A percentile compares a stretch with the other conserved stretches of the same genome.
phyloP scores from a whole-genome alignment of 495 filamentous ascomycete genomes.

The Lasiosphaeriaceae sp. region DNA sequence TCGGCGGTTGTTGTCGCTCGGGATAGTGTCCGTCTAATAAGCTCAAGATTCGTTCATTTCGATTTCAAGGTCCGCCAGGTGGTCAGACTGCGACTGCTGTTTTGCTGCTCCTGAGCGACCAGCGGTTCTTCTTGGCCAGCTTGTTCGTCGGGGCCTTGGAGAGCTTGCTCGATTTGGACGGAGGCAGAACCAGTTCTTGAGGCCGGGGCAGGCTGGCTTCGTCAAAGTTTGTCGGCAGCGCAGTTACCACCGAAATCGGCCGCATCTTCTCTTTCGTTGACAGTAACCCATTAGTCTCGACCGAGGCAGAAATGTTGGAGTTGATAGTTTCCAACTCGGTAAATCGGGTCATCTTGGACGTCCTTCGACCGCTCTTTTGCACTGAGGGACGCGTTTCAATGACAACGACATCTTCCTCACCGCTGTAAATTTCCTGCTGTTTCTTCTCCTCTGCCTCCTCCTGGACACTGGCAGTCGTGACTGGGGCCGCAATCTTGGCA shows the following conservation, averaged over 20 bases:
- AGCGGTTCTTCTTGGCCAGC: slow-evolving; percentile 22
- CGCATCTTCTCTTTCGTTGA: slow-evolving; percentile 9
- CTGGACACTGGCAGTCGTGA: neutral
- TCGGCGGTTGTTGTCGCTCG: too few species aligned
- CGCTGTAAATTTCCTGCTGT: neutral
- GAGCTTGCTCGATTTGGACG: slow-evolving; percentile 21
- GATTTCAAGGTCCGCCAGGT: neutral
- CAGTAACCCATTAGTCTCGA: neutral
- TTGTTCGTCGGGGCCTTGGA: slow-evolving; percentile 18
- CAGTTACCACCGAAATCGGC: neutral
- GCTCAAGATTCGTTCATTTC: too few species aligned
- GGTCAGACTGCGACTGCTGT: slow-evolving; percentile 20
- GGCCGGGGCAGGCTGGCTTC: slow-evolving; percentile 12
- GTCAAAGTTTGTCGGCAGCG: slow-evolving; percentile 20
- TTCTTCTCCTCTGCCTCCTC: neutral
- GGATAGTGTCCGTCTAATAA: neutral
- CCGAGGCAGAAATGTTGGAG: slow-evolving; percentile 14
- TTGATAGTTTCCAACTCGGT: slow-evolving; percentile 23
- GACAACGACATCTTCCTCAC: slow-evolving; percentile 2
- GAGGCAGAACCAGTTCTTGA: slow-evolving; percentile 7
- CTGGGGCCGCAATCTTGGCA: neutral
- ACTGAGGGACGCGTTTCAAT: neutral
- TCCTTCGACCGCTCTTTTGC: slow-evolving; percentile 7
- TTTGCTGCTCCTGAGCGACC: slow-evolving; percentile 21
- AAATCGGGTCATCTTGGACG: slow-evolving; percentile 16